A percentile compares a stretch with the other conserved stretches of the same genome.
Conservation (phyloP, 2,329 filamentous ascomycete genomes). For the Dactylellina sp. region DNA sequence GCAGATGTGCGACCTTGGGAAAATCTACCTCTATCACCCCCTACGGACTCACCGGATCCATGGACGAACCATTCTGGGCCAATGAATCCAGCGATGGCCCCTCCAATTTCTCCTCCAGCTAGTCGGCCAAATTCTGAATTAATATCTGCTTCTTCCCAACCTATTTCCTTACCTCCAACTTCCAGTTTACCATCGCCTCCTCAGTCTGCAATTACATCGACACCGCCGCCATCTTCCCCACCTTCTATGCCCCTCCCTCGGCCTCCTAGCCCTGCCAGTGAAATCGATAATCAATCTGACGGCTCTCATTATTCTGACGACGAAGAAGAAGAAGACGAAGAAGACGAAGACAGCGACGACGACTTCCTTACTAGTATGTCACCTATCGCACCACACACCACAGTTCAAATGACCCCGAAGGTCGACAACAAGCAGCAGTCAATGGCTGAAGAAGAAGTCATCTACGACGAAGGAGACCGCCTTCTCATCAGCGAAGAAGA, state of each 20-base stretch:
- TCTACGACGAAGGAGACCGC: slow-evolving; percentile 41
- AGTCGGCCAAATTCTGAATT: slow-evolving; percentile 46
- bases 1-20: background rate
- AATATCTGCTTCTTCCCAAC: slow-evolving; percentile 21
- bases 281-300: slow-evolving; percentile 23
- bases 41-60: slow-evolving; percentile 7
- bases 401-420: slow-evolving; percentile 15
- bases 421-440: slow-evolving; percentile 1
- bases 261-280: slow-evolving; percentile 31
- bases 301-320: slow-evolving; percentile 25
- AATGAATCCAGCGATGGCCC: slow-evolving; percentile 12
- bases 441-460: slow-evolving; percentile 40
- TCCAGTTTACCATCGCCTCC: slow-evolving; percentile 28
- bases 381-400: slow-evolving; percentile 8
- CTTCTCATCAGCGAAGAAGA: slow-evolving; percentile 44
- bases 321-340: slow-evolving; percentile 2
- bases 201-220: slow-evolving; percentile 10
- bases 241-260: slow-evolving; percentile 36
- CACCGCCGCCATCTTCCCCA: slow-evolving; percentile 7
- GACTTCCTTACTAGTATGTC: slow-evolving; percentile 18
- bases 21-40: slow-evolving; percentile 1
- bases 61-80: slow-evolving; percentile 20
- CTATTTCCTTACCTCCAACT: slow-evolving; percentile 25
- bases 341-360: slow-evolving; percentile 13
- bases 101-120: slow-evolving; percentile 41